Base-by-base conservation (phyloP, 352 stramenopile genomes). In the Pythium insidiosum region DNA sequence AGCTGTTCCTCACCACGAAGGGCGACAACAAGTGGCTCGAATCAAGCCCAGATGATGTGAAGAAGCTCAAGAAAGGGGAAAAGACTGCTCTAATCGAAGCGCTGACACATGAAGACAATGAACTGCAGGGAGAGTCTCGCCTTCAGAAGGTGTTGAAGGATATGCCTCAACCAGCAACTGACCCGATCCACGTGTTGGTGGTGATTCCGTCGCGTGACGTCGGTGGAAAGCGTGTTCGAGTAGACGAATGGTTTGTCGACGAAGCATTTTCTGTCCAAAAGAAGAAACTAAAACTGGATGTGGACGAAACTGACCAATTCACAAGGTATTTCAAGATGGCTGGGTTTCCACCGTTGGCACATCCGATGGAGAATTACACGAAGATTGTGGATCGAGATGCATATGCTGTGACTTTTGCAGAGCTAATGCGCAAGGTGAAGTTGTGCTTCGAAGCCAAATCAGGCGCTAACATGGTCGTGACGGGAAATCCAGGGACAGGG, bases 401-500 rank as follows among this genome's bases (percentile, higher is more conserved):
- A 18, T 47, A 47, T 36, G 10, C 11, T 19, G 40, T 47, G 28
- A 34, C 2, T n/a, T 47, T 47, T 23, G 19, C 13, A 22, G 22
- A 36, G 10, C 26, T 47, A 20, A 37, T 34, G 40, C 9, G 21
- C 28, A 47, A 36, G 25, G 19, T 36, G 22, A 36, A 36, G 23
- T 12, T 6, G n/a, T n/a, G 6, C n/a, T 23, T 47, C 19, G 40
- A 24, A 13, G 19, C 9, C 6, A 47, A 47, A 10, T 7, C 23
- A 36, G 40, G 16, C 19, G 40, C 40, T 6, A 47, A 48, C 23
- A 12, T 47, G 40, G 18, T 34, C 25, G 48, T 55, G 38, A 59
- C 48, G 22, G 55, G 55, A 28, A 58, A 58, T 55, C 55, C 45
- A 38, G 51, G 52, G 20, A 43, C 20, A 11, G 50, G 47, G 9